Evolutionary conservation across 495 filamentous ascomycete species (phyloP), one percentile per base, ranked within the genome.

Genomic region (Aspergillus biplanus): DNA sequence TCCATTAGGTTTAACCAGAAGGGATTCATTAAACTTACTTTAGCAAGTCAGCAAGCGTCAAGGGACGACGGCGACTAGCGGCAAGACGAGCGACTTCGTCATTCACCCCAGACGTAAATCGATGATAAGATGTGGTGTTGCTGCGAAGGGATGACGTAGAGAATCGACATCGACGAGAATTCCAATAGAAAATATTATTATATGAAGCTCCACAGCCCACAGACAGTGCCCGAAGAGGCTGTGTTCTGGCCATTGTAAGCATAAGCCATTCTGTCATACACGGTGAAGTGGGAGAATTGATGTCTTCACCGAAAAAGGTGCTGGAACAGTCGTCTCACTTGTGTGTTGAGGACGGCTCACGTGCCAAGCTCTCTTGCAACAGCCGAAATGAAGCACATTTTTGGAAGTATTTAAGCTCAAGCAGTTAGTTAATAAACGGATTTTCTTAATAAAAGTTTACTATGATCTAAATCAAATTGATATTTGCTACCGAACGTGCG

Each of bases 1-100:
- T 62, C 35, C 27, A 46, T 35, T 31, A 42, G n/a, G 35, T 1
- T 42, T 49, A 7, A n/a, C 18, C 47, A 50, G 13, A 3, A 7
- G 6, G 46, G 6, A 48, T 6, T 15, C 52, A 11, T 42, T 31
- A 7, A 39, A 67, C 78, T 64, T 78, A 96, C 92, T 89, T 93
- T 64, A 97, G 87, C 33, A 99, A 80, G 74, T 98, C 94, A 50
- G 90, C 88, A 16, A 99, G 82, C 21, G 90, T 94, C 71, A 99
- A 80, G 9, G 87, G 85, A 65, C 94, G 91, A 46, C 96, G 82
- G 33, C 89, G 89, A 71, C 89, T 88, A 39, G 87, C 86, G 46
- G 93, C 92, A 42, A 97, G 85, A 48, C 81, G 82, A 35, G 90
- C 83, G 61, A 97, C 89, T 68, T 93, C 88, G 65, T 92, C 87